phyloP scores from a whole-genome alignment of 1,139 yeast genomes.

The Arxiozyma slooffiae region DNA sequence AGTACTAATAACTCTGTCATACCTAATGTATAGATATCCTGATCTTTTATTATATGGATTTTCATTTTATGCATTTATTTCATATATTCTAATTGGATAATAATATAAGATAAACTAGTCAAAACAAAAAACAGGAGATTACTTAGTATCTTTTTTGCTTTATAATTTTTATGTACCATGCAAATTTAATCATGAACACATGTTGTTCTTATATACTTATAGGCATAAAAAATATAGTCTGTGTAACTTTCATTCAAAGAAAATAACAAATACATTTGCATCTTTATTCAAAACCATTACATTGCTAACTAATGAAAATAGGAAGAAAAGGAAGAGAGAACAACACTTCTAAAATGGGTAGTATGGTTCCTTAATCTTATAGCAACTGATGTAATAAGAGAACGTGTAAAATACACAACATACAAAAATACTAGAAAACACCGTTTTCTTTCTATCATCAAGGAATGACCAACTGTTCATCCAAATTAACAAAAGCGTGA shows the following conservation, averaged over 20 bases:
- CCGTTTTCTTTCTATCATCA: constrained; percentile 12
- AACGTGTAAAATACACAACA: constrained; percentile 29
- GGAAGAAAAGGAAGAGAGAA: neutral
- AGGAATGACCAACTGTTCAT: constrained; percentile 18
- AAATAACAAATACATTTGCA: constrained; percentile 8
- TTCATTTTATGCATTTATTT: neutral
- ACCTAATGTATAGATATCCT: neutral
- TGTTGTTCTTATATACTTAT: neutral
- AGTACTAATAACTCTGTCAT: neutral
- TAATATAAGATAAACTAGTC: neutral
- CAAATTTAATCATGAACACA: too few relatives aligned
- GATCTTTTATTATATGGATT: neutral
- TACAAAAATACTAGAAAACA: constrained; percentile 19
- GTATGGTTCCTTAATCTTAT: constrained; percentile 32
- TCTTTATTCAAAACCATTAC: neutral
- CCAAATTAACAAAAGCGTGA: constrained; percentile 34
- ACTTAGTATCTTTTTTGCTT: too few relatives aligned
- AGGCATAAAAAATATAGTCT: neutral
- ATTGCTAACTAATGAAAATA: too few relatives aligned
- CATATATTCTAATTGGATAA: constrained; percentile 1
- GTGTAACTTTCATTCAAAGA: neutral
- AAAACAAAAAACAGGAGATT: neutral
- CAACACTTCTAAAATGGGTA: constrained; percentile 29
- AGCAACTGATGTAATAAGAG: constrained; percentile 32
- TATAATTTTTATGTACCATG: too few relatives aligned